Evolutionary conservation across 2,329 filamentous ascomycete species (phyloP).

Genomic region (Hysterium pulicare): DNA sequence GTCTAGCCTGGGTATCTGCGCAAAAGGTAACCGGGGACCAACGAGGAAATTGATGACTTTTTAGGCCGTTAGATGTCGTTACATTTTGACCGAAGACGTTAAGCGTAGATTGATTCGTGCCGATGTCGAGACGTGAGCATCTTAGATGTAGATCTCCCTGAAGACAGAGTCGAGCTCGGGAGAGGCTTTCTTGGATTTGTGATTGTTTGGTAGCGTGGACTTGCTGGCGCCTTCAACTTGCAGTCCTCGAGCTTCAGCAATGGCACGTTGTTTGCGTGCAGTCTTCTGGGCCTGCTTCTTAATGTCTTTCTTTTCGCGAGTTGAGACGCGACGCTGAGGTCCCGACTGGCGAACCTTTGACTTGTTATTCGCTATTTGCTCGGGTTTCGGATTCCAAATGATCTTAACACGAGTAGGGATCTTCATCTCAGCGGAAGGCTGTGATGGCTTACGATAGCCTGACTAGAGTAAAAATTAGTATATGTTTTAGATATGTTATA

Average conservation of each 20-base stretch:
- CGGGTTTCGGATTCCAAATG: slow-evolving; percentile 3
- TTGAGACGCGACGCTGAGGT: slow-evolving; percentile 22
- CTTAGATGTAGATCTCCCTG: slow-evolving; percentile 3
- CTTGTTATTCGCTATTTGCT: slow-evolving; percentile 6
- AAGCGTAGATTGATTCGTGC: neutral
- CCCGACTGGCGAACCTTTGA: slow-evolving; percentile 32
- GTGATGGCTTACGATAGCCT: too few relatives aligned
- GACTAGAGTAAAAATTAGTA: too few relatives aligned
- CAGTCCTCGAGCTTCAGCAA: slow-evolving; percentile 20
- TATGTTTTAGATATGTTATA: too few relatives aligned
- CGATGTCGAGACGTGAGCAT: neutral
- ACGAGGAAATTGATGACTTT: neutral
- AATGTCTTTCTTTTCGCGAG: slow-evolving; percentile 37
- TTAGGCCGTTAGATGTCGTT: neutral
- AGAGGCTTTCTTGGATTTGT: slow-evolving; percentile 1
- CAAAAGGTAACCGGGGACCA: neutral
- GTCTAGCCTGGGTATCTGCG: slow-evolving; percentile 2
- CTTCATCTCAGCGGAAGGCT: neutral
- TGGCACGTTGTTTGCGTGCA: slow-evolving; percentile 38
- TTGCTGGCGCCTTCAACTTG: neutral
- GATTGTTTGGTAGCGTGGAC: neutral
- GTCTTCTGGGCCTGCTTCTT: slow-evolving; percentile 43
- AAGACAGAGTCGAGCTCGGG: slow-evolving; percentile 1
- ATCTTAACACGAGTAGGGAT: slow-evolving; percentile 1
- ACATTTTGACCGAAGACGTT: neutral